A percentile compares a stretch with the other conserved stretches of the same genome.
Conservation (phyloP, 148 eudicot genomes). For the Amaranthus cruentus region DNA sequence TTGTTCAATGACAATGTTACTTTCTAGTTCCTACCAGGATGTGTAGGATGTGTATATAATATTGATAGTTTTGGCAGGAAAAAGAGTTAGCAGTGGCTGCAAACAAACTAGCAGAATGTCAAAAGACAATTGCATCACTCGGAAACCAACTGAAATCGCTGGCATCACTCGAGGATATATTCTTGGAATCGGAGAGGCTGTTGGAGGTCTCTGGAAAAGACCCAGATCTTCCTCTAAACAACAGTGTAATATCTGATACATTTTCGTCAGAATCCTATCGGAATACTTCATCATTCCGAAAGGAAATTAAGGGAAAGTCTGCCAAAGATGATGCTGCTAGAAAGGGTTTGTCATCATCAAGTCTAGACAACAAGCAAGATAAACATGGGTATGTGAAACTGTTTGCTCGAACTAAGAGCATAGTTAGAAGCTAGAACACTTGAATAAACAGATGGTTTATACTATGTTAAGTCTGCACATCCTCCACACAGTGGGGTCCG, state of each 20-base stretch:
- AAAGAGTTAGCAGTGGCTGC: conserved; percentile 68
- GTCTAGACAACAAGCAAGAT: conserved; percentile 17
- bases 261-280: conserved; percentile 12
- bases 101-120: conserved; percentile 62
- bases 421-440: conserved; percentile 21
- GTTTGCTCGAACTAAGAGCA: conserved; percentile 28
- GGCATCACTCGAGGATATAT: conserved; percentile 61
- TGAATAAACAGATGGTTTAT: not conserved
- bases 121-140: conserved; percentile 84
- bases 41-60: not conserved
- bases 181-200: conserved; percentile 37
- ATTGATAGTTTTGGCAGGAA: conserved; percentile 44
- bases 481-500: too few relatives aligned
- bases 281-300: not conserved
- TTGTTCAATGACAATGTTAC: too few relatives aligned
- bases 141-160: conserved; percentile 67
- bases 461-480: not conserved
- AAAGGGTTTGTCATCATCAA: conserved; percentile 2
- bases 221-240: conserved; percentile 17
- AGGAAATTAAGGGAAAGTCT: not conserved
- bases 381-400: conserved; percentile 28
- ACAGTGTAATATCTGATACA: conserved; percentile 17
- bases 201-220: conserved; percentile 24
- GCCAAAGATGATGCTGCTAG: conserved; percentile 8
- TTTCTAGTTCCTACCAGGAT: too few relatives aligned